Percentiles rank a stretch among this genome's conserved stretches.
These are phyloP conservation scores for Trichosporon coremiiforme DNA, from an alignment of 1,284 basidiomycete genomes.

Conservation along the genomic window DNA sequence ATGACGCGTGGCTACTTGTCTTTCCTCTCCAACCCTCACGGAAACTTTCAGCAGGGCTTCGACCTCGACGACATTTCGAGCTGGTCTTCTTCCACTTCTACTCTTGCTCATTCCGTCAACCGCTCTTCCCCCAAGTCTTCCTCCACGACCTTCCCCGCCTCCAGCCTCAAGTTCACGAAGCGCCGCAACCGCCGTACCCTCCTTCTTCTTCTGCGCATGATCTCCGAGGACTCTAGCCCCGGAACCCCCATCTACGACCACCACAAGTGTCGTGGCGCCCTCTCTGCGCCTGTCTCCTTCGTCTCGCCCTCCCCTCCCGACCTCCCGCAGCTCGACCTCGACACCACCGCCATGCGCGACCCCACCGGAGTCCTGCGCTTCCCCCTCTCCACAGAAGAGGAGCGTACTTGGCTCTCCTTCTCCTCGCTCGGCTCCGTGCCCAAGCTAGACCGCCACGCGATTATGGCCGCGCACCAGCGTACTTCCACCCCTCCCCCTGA, in stretches of 20 bases:
- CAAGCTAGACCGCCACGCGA: conserved; percentile 34
- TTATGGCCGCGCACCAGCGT: not conserved
- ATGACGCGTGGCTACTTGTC: not conserved
- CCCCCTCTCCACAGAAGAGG: not conserved
- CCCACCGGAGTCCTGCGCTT: not conserved
- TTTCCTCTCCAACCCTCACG: not conserved
- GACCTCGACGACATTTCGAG: not conserved
- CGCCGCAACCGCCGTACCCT: not conserved
- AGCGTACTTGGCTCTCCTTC: not conserved
- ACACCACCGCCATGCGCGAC: not conserved
- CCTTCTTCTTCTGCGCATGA: not conserved
- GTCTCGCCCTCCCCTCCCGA: not conserved
- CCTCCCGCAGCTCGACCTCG: not conserved
- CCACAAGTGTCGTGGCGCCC: not conserved
- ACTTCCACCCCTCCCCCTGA: too few species aligned
- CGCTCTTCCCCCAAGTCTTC: not conserved
- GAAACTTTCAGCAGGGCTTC: not conserved
- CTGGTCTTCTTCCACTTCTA: not conserved
- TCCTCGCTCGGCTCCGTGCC: conserved; percentile 28
- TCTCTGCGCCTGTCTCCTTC: not conserved
- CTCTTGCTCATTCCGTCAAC: not conserved
- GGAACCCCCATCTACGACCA: too few species aligned
- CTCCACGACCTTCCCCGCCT: too few species aligned
- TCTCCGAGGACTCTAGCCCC: not conserved
- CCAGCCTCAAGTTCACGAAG: too few species aligned